These are phyloP conservation scores for Piper betle DNA, from an alignment of 164 flowering plant genomes.

Conservation along the genomic window DNA sequence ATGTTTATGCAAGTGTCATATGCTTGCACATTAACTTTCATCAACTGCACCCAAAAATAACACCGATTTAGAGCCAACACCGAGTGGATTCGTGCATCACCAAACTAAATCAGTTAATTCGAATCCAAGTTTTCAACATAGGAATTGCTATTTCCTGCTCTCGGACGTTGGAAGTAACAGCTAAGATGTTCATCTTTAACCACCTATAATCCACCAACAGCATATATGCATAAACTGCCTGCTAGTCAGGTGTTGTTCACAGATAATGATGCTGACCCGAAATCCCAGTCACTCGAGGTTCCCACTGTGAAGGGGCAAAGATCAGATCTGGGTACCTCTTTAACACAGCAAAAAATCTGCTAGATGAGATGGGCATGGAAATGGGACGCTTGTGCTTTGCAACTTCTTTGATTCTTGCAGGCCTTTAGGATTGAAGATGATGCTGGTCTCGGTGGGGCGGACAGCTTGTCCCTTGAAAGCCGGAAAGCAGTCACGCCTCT, in stretches of 20 bases:
- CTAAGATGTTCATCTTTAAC: too few relatives aligned
- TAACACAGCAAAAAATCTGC: not conserved
- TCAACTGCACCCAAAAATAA: too few relatives aligned
- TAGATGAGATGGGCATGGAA: not conserved
- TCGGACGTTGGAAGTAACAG: too few relatives aligned
- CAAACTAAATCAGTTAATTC: too few relatives aligned
- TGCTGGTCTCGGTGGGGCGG: conserved; percentile 42
- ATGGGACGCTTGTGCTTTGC: not conserved
- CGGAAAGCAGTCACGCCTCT: conserved; percentile 9
- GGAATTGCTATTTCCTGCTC: too few relatives aligned
- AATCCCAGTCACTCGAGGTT: not conserved
- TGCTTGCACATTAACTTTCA: too few relatives aligned
- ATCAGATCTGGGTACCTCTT: not conserved
- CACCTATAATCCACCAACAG: too few relatives aligned
- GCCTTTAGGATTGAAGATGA: conserved; percentile 13
- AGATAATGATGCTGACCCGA: not conserved
- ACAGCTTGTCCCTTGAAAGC: conserved; percentile 58
- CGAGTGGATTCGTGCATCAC: too few relatives aligned
- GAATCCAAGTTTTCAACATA: too few relatives aligned
- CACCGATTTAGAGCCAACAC: too few relatives aligned
- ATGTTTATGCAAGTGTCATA: too few relatives aligned
- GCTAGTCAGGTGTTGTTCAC: not conserved
- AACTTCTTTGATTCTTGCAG: not conserved
- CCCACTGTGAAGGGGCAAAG: not conserved
- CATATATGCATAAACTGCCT: too few relatives aligned